Conservation (phyloP, 495 filamentous ascomycete species). For the Bathelium albidoporum region DNA sequence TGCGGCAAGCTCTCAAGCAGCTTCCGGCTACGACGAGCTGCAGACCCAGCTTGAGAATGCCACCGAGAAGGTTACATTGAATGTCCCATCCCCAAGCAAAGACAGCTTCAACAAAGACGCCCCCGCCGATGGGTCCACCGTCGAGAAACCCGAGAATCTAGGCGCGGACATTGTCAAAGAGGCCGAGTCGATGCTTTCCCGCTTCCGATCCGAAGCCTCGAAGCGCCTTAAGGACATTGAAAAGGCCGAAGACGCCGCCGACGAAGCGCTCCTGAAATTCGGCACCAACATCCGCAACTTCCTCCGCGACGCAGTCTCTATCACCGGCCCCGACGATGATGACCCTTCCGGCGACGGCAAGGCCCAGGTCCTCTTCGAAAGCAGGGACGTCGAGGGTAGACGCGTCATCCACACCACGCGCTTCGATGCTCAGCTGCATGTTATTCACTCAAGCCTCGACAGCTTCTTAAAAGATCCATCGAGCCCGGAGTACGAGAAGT, state of each 20-base stretch:
- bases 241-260: slow-evolving; percentile 90
- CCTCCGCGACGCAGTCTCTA: slow-evolving; percentile 79
- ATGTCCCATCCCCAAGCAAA: slow-evolving; percentile 1
- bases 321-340: slow-evolving; percentile 37
- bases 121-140: slow-evolving; percentile 27
- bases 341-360: slow-evolving; percentile 20
- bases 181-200: slow-evolving; percentile 69
- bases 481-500: slow-evolving; percentile 62
- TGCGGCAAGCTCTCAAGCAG: slow-evolving; percentile 15
- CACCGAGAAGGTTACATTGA: slow-evolving; percentile 18
- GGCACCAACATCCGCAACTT: slow-evolving; percentile 86
- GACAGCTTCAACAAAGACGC: slow-evolving; percentile 22
- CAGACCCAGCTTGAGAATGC: slow-evolving; percentile 5
- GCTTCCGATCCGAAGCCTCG: slow-evolving; percentile 69
- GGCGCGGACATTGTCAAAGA: slow-evolving; percentile 42
- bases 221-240: slow-evolving; percentile 85
- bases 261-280: slow-evolving; percentile 90
- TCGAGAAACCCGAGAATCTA: slow-evolving; percentile 38
- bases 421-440: slow-evolving; percentile 91
- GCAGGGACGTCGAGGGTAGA: slow-evolving; percentile 80
- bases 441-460: slow-evolving; percentile 76
- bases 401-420: slow-evolving; percentile 85
- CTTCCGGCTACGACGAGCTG: not conserved
- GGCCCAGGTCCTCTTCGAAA: slow-evolving; percentile 67
- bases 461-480: slow-evolving; percentile 74